phyloP scores from a whole-genome alignment of 495 filamentous ascomycete species.

The Bryoglossum gracile region DNA sequence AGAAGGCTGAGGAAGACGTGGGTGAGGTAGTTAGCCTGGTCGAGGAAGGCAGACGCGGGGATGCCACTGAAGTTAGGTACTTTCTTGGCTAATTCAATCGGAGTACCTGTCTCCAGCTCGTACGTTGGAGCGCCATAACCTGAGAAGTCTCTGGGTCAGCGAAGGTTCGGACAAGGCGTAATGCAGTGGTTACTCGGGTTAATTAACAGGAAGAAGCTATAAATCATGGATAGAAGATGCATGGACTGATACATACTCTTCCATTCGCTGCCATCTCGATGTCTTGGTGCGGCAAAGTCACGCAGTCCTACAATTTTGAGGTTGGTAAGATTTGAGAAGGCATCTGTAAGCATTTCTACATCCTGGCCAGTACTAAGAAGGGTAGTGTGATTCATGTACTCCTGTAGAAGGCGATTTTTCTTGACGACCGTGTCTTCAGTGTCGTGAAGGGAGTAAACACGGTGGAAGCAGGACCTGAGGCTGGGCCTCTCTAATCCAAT shows the following conservation, averaged over 20 bases:
- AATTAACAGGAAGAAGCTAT: too few relatives aligned
- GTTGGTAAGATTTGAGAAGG: constrained; percentile 39
- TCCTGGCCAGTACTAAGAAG: constrained; percentile 35
- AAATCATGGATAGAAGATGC: too few relatives aligned
- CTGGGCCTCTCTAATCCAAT: constrained; percentile 33
- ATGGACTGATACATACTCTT: constrained; percentile 25
- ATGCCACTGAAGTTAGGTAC: background rate
- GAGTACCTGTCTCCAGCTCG: constrained; percentile 3
- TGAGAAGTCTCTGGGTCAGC: constrained; percentile 13
- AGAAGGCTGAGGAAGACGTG: constrained; percentile 28
- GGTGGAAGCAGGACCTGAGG: constrained; percentile 1
- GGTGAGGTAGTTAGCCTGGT: constrained; percentile 11
- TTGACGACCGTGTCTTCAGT: background rate
- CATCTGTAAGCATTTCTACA: constrained; percentile 41
- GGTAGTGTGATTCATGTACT: constrained; percentile 4
- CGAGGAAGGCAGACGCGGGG: background rate
- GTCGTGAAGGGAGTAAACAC: background rate
- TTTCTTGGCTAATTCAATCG: background rate
- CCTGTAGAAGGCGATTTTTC: background rate
- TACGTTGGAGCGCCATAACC: constrained; percentile 7
- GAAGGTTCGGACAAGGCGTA: too few relatives aligned
- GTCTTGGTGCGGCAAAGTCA: constrained; percentile 35
- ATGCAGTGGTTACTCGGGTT: too few relatives aligned
- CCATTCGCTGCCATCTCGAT: constrained; percentile 25
- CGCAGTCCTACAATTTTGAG: constrained; percentile 42